These are phyloP conservation scores for Cardamine resedifolia DNA, from an alignment of 345 rosid species.

Conservation along the genomic window DNA sequence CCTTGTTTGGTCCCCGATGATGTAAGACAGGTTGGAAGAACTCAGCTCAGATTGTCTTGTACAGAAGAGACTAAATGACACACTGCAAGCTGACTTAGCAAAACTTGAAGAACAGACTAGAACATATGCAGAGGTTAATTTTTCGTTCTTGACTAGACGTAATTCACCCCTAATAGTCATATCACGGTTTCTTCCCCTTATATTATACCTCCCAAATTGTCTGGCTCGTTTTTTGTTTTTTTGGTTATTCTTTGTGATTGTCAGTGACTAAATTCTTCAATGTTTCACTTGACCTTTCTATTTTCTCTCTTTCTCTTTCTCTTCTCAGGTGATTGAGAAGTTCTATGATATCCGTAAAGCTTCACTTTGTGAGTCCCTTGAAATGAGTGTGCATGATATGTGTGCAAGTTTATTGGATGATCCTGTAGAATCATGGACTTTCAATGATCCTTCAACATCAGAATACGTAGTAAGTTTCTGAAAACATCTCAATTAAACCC, in stretches of 20 bases:
- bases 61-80: slow-evolving; percentile 58
- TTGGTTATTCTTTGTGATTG: too few relatives aligned
- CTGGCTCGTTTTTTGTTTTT: too few relatives aligned
- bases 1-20: slow-evolving; percentile 21
- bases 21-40: slow-evolving; percentile 65
- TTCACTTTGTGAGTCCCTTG: slow-evolving; percentile 46
- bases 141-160: background rate
- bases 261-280: background rate
- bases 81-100: slow-evolving; percentile 53
- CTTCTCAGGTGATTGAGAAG: slow-evolving; percentile 63
- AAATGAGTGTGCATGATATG: slow-evolving; percentile 62
- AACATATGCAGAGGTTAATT: slow-evolving; percentile 55
- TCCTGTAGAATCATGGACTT: slow-evolving; percentile 74
- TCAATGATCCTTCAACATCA: slow-evolving; percentile 75
- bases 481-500: slow-evolving; percentile 11
- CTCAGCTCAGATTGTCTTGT: slow-evolving; percentile 58
- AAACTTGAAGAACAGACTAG: slow-evolving; percentile 63
- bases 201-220: too few relatives aligned
- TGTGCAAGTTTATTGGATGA: slow-evolving; percentile 67
- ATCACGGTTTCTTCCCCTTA: too few relatives aligned
- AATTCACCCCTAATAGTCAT: background rate
- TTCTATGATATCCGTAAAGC: slow-evolving; percentile 69
- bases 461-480: slow-evolving; percentile 72
- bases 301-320: background rate
- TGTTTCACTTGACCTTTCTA: background rate